phyloP scores from a whole-genome alignment of 176 grass and related monocot species.

The Zoysia pacifica region DNA sequence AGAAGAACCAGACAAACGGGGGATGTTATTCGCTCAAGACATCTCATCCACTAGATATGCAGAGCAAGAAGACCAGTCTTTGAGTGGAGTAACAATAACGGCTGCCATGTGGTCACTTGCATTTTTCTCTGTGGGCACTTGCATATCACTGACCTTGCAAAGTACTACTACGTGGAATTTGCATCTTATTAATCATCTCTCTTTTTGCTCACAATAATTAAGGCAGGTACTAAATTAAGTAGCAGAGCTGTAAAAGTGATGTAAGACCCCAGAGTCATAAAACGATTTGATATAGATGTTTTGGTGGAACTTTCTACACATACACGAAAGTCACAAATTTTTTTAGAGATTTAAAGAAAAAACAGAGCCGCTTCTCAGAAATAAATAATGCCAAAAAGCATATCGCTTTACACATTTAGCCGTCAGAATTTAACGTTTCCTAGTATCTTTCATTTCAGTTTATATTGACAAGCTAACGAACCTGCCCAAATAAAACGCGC shows the following conservation, averaged over 20 bases:
- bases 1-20: constrained; percentile 34
- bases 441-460: not conserved
- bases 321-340: not conserved
- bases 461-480: constrained; percentile 19
- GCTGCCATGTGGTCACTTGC: not conserved
- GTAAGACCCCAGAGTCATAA: constrained; percentile 9
- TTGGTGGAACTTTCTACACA: constrained; percentile 19
- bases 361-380: not conserved
- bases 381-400: not conserved
- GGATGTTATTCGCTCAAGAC: constrained; percentile 31
- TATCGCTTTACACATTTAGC: not conserved
- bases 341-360: not conserved
- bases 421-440: not conserved
- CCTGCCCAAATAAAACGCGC: constrained; percentile 21
- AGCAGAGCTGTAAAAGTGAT: constrained; percentile 36
- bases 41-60: constrained; percentile 40
- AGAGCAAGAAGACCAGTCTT: not conserved
- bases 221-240: not conserved
- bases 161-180: constrained; percentile 30
- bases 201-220: constrained; percentile 14
- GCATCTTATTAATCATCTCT: constrained; percentile 1
- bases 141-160: constrained; percentile 7
- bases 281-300: not conserved
- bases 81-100: not conserved
- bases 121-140: constrained; percentile 22